Base-by-base conservation (phyloP, 2,329 filamentous ascomycete species). In the Nemania sp. region DNA sequence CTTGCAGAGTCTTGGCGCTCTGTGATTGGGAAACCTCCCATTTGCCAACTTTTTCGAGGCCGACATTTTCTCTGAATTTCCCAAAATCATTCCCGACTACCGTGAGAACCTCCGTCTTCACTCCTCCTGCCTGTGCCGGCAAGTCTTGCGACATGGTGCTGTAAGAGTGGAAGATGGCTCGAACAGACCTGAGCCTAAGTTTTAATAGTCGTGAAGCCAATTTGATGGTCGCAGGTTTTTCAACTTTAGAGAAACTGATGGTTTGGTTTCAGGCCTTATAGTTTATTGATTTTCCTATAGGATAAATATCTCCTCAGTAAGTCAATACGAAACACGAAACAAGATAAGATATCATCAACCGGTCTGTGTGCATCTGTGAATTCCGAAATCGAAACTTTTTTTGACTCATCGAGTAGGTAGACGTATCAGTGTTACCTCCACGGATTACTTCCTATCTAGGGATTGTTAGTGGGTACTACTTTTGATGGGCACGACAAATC, bases 1-100 rank as follows among this genome's bases (percentile, higher is more conserved):
- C 82, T 66, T 83, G 81, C 43, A 97, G 84, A 27, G 72, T 69
- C 64, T 70, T 62, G 56, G 75, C 64, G 66, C 70, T 72, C n/a
- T 69, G 57, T 20, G 72, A 74, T 51, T 43, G 62, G 52, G 73
- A 65, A 52, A 77, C 69, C 43, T 76, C 73, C 77, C 77, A 79
- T 49, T 58, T 66, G 54, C 70, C 63, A 13, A 76, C 51, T 43
- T 72, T 75, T 66, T 76, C 75, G 15, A 69, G 62, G 18, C 68
- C 69, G 13, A 69, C 68, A 65, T 69, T 69, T 62, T 74, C 70
- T 52, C 20, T 72, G 41, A 79, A 79, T 32, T 64, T 67, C 2
- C 77, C 77, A 18, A 78, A 51, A 22, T 71, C 66, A 27, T 57
- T 65, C 18, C 70, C 72, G 11, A 64, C 38, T 0, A 78, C 71